A percentile compares a stretch with the other conserved stretches of the same genome.
These are phyloP conservation scores for Beauveria sp. DNA, from an alignment of 2,329 filamentous ascomycete species.

Conservation along the genomic window DNA sequence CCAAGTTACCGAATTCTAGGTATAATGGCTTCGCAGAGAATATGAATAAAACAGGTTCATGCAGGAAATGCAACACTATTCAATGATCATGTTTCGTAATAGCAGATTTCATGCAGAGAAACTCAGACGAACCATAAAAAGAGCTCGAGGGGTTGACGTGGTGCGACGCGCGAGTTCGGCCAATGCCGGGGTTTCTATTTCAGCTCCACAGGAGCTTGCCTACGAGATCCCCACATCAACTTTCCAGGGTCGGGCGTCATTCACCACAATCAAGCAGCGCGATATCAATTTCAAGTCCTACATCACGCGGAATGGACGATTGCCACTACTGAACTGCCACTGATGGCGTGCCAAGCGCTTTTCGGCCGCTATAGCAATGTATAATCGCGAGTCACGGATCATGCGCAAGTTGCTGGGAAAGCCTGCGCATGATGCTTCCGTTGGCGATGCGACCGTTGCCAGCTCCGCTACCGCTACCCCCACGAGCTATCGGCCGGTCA, in stretches of 20 bases:
- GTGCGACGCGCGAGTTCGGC: background rate
- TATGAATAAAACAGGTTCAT: too few species aligned
- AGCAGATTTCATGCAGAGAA: too few species aligned
- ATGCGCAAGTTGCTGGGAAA: conserved; percentile 56
- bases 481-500: conserved; percentile 41
- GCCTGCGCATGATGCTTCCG: conserved; percentile 37
- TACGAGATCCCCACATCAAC: background rate
- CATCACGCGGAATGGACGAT: conserved; percentile 6
- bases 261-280: background rate
- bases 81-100: too few species aligned
- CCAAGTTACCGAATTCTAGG: too few species aligned
- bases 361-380: conserved; percentile 32
- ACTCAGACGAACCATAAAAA: too few species aligned
- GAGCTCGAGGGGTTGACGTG: background rate
- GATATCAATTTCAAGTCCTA: background rate
- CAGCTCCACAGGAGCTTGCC: conserved; percentile 4
- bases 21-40: too few species aligned
- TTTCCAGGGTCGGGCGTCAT: background rate
- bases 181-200: background rate
- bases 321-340: conserved; percentile 7
- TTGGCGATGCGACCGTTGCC: conserved; percentile 38
- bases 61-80: too few species aligned
- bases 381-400: conserved; percentile 47
- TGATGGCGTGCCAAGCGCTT: conserved; percentile 27
- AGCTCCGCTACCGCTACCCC: conserved; percentile 33